Base-by-base conservation (phyloP, 2,329 filamentous ascomycete genomes). In the Cladophialophora yegresii region DNA sequence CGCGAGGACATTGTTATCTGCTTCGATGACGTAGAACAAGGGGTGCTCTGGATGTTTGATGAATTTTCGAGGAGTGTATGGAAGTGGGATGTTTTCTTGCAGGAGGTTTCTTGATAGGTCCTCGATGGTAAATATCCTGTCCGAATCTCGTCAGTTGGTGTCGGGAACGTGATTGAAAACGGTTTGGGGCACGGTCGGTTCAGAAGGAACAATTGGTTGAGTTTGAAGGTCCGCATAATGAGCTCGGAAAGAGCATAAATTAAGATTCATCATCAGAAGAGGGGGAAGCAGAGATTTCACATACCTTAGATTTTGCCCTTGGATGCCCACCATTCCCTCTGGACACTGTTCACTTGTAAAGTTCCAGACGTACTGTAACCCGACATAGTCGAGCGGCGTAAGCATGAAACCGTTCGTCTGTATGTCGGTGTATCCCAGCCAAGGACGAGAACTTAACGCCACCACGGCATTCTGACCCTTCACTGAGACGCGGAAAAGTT, bases 181-280 rank as follows among this genome's bases (percentile, higher is more conserved):
- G n/a, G 26, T 30, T 47, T 16, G 22, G 16, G 32, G 26, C n/a
- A 43, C 60, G 16, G 54, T 61, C 49, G 71, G 66, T 96, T 96
- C 92, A 96, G 92, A 87, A 96, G 92, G 92, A 96, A 96, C 92
- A 96, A 96, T 96, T 96, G 91, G 88, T 63, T 64, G 83, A 78
- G 76, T 76, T 77, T 77, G 79, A 75, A 74, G 73, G 71, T 73
- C 83, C 81, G 79, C 77, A 81, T 75, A 57, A 75, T 73, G 75
- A 72, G 56, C 69, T 71, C 60, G 66, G 73, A 71, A 72, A 67
- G 66, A 75, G 69, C 70, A 75, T 83, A 83, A 83, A 77, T 68
- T 59, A 63, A 79, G 78, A 83, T 77, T 90, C 89, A 90, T 91
- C 87, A 89, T 83, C 72, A 68, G 70, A 72, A 65, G 60, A 65